These are phyloP conservation scores for Neostapfia colusana DNA, from an alignment of 176 grass and related monocot species.

Conservation along the genomic window DNA sequence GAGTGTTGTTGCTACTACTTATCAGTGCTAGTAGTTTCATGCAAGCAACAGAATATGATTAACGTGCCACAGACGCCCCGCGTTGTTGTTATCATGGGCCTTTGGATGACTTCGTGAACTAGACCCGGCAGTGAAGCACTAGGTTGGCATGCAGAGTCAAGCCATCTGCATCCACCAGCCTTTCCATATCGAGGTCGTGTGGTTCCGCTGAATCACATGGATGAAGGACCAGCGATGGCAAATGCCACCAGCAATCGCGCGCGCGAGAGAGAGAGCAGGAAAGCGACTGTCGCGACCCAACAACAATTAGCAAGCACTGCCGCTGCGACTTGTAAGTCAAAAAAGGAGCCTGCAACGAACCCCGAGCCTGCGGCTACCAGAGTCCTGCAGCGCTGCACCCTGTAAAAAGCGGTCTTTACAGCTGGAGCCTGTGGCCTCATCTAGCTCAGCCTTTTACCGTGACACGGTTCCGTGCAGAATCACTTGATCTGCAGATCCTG, in stretches of 20 bases:
- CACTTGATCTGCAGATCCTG: background rate
- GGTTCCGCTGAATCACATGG: too few relatives aligned
- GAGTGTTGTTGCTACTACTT: background rate
- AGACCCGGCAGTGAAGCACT: background rate
- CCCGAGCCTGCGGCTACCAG: background rate
- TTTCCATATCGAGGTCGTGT: background rate
- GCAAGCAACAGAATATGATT: conserved; percentile 26
- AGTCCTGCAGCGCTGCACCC: background rate
- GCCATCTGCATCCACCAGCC: too few relatives aligned
- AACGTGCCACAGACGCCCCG: background rate
- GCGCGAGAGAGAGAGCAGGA: too few relatives aligned
- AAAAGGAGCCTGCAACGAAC: background rate
- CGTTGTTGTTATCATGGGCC: too few relatives aligned
- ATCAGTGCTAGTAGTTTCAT: background rate
- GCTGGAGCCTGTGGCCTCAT: background rate
- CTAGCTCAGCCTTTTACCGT: background rate
- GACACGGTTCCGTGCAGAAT: background rate
- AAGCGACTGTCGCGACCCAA: too few relatives aligned
- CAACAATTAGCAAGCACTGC: background rate
- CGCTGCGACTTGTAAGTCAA: background rate
- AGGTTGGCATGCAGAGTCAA: too few relatives aligned
- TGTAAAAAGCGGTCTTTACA: background rate
- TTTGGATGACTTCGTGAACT: background rate
- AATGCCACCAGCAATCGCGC: too few relatives aligned
- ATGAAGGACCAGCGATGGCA: too few relatives aligned